phyloP scores from a whole-genome alignment of 2,329 filamentous ascomycete species.

The Colletotrichum sp. region DNA sequence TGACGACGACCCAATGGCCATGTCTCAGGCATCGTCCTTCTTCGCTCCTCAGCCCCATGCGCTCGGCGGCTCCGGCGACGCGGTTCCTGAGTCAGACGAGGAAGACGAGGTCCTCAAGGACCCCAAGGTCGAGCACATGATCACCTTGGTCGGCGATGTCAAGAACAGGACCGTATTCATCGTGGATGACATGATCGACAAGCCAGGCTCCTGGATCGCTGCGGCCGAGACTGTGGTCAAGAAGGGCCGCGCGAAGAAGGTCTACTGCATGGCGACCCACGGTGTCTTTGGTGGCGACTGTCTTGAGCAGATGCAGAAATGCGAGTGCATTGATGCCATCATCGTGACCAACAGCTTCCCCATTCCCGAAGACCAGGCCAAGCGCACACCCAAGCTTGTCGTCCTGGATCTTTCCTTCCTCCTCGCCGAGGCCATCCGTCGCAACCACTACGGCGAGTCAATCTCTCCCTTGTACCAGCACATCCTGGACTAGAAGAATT shows the following conservation, averaged over 20 bases:
- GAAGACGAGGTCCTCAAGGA: slow-evolving; percentile 90
- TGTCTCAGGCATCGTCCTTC: slow-evolving; percentile 80
- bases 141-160: slow-evolving; percentile 96
- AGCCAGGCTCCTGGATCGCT: slow-evolving; percentile 94
- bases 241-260: slow-evolving; percentile 86
- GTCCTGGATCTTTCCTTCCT: slow-evolving; percentile 89
- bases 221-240: slow-evolving; percentile 97
- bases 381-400: slow-evolving; percentile 80
- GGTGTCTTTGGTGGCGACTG: slow-evolving; percentile 92
- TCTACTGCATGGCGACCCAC: slow-evolving; percentile 97
- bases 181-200: slow-evolving; percentile 99
- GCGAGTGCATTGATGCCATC: slow-evolving; percentile 91
- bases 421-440: slow-evolving; percentile 88
- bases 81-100: slow-evolving; percentile 82
- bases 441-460: slow-evolving; percentile 95
- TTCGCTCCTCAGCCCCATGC: slow-evolving; percentile 75
- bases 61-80: slow-evolving; percentile 85
- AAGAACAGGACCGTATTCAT: slow-evolving; percentile 88
- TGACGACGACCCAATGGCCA: slow-evolving; percentile 82
- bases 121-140: slow-evolving; percentile 86
- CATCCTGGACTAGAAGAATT: slow-evolving; percentile 51
- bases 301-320: slow-evolving; percentile 87
- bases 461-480: slow-evolving; percentile 75
- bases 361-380: slow-evolving; percentile 76
- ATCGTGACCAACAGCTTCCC: slow-evolving; percentile 98